Percentiles rank a stretch among this genome's conserved stretches.
These are phyloP conservation scores for Tagetes patula DNA, from an alignment of 129 eudicot species.

Conservation along the genomic window DNA sequence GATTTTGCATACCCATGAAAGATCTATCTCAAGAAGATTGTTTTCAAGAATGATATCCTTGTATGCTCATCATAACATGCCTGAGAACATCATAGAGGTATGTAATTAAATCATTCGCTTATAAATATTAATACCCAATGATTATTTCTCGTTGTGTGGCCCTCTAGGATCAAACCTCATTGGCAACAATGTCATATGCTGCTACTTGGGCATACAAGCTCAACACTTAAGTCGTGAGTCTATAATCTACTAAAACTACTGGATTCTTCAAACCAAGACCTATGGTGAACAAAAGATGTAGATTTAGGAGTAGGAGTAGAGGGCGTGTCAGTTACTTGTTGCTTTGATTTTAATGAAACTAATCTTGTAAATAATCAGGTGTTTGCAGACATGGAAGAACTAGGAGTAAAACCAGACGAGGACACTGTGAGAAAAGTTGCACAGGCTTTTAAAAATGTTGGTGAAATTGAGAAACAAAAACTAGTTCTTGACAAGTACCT, in stretches of 20 bases:
- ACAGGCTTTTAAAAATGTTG: slow-evolving; percentile 57
- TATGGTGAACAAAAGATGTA: too few relatives aligned
- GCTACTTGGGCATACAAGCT: too few relatives aligned
- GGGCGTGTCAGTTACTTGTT: neutral
- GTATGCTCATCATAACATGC: slow-evolving; percentile 61
- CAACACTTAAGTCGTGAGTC: too few relatives aligned
- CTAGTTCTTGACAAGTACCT: slow-evolving; percentile 52
- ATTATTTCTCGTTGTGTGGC: too few relatives aligned
- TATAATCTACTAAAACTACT: too few relatives aligned
- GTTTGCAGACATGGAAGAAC: slow-evolving; percentile 98
- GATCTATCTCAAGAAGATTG: slow-evolving; percentile 69
- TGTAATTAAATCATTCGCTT: slow-evolving; percentile 4
- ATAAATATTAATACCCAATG: too few relatives aligned
- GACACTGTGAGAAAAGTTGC: slow-evolving; percentile 73
- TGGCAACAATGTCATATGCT: too few relatives aligned
- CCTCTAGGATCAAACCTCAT: too few relatives aligned
- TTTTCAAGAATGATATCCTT: slow-evolving; percentile 73
- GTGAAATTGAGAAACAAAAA: slow-evolving; percentile 56
- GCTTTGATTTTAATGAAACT: neutral
- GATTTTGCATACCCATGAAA: slow-evolving; percentile 81
- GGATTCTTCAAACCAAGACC: too few relatives aligned
- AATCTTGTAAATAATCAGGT: slow-evolving; percentile 45
- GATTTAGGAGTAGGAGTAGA: too few relatives aligned
- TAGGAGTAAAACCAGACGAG: slow-evolving; percentile 92
- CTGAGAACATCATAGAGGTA: slow-evolving; percentile 62